Base-by-base conservation (phyloP, 306 rosid species). In the Trichosanthes truncata region DNA sequence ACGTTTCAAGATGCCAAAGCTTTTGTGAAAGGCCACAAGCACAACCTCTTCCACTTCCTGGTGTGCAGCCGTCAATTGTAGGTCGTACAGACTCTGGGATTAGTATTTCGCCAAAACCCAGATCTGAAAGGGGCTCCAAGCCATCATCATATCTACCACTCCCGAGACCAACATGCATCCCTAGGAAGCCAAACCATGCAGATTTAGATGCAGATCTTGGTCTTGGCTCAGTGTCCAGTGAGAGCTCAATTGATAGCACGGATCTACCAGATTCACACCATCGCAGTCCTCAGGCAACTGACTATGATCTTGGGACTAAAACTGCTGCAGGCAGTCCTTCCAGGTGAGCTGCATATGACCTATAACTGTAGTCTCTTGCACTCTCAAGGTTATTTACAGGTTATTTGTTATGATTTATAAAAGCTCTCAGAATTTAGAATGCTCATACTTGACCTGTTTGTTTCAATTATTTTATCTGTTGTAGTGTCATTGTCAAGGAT, bases 11-110 rank as follows among this genome's bases (percentile, higher is more conserved):
- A 89, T 91, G 97, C 82, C 98, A 92, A 87, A 94, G 98, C 87
- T 94, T 94, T 83, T 87, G 82, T 67, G 98, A 92, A 88, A 92
- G 95, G 82, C 85, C 92, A 69, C 90, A 62, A 79, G 90, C 97
- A 67, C 98, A 92, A 77, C 98, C 98, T 71, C 95, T 94, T 56
- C 98, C 98, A 23, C 98, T 89, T 87, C 98, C 98, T 56, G 83
- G 84, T 8, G 80, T 62, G 75, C 91, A 89, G 33, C 92, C 88
- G 81, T 78, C 94, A 41, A 83, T 74, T 84, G 72, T 87, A 76
- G 91, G 89, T 53, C 89, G 87, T 52, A 89, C 87, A 62, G 90
- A 92, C 86, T 91, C 92, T 49, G 92, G 87, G 82, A 87, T 91
- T 83, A 86, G 89, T 74, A 78, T 85, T 80, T 86, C 89, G 63